These are phyloP conservation scores for Fusarium pseudocircinatum DNA, from an alignment of 2,329 filamentous ascomycete species.

Conservation along the genomic window DNA sequence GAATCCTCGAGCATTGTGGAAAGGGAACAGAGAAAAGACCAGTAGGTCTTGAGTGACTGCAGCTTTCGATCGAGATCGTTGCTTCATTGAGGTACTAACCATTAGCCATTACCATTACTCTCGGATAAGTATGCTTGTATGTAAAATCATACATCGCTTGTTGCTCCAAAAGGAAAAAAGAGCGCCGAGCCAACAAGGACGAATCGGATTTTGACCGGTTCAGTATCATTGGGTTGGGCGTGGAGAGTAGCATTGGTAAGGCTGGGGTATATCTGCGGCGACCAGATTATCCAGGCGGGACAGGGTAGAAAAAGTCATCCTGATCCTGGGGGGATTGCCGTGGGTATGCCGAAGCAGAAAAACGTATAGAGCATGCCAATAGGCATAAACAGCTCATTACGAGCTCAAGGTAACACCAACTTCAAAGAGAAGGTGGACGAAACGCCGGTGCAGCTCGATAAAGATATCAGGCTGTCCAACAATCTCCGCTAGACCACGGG, in stretches of 20 bases:
- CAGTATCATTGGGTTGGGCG: slow-evolving; percentile 5
- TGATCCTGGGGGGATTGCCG: background rate
- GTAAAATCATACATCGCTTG: slow-evolving; percentile 14
- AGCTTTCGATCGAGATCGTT: slow-evolving; percentile 20
- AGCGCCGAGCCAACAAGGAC: slow-evolving; percentile 3
- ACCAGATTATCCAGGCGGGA: slow-evolving; percentile 7
- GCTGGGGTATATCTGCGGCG: slow-evolving; percentile 24
- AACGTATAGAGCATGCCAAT: slow-evolving; percentile 43
- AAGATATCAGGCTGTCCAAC: slow-evolving; percentile 75
- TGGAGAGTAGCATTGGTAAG: slow-evolving; percentile 19
- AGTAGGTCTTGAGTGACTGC: background rate
- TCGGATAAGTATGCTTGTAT: slow-evolving; percentile 2
- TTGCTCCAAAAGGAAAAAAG: slow-evolving; percentile 18
- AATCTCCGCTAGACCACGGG: slow-evolving; percentile 71
- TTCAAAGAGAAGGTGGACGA: slow-evolving; percentile 70
- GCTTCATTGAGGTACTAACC: slow-evolving; percentile 24
- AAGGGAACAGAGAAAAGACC: background rate
- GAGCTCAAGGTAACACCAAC: slow-evolving; percentile 64
- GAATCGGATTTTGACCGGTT: slow-evolving; percentile 9
- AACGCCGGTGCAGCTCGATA: slow-evolving; percentile 70
- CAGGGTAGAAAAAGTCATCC: background rate
- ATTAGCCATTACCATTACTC: slow-evolving; percentile 31
- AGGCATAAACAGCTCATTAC: slow-evolving; percentile 46
- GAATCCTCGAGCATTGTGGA: slow-evolving; percentile 7
- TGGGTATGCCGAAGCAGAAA: slow-evolving; percentile 29